Evolutionary conservation across 306 rosid genomes (phyloP).

Genomic region (Fagus crenata): DNA sequence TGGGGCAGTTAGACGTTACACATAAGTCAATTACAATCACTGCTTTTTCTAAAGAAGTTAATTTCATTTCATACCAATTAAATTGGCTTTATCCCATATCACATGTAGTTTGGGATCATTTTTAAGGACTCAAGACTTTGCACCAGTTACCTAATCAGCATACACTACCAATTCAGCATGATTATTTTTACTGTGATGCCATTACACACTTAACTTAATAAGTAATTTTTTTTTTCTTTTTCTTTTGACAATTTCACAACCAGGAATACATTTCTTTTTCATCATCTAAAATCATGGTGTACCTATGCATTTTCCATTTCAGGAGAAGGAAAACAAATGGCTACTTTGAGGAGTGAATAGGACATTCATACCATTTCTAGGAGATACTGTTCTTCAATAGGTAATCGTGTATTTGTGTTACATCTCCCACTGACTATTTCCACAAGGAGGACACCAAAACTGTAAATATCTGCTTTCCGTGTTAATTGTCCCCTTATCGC

Average conservation of each 20-base stretch:
- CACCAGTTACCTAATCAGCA: not conserved
- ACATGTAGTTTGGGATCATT: not conserved
- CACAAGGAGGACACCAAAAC: constrained; percentile 87
- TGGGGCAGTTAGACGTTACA: not conserved
- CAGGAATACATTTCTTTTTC: not conserved
- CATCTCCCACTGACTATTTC: constrained; percentile 87
- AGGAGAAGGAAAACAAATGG: constrained; percentile 1
- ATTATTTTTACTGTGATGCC: not conserved
- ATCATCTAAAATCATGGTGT: not conserved
- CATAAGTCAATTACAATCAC: not conserved
- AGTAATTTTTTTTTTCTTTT: not conserved
- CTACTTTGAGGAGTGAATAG: constrained; percentile 8
- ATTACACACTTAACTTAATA: not conserved
- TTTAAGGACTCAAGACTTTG: not conserved
- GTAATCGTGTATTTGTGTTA: constrained; percentile 70
- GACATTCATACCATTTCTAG: constrained; percentile 74
- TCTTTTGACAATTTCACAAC: not conserved
- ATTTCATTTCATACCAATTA: not conserved
- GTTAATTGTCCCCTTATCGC: constrained; percentile 85
- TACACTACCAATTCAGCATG: not conserved
- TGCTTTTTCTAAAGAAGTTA: not conserved
- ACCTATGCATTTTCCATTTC: not conserved
- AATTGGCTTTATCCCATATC: not conserved
- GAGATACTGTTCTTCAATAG: constrained; percentile 68
- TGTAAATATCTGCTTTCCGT: constrained; percentile 78